Conservation (phyloP, 257 asterid species). For the Perilla frutescens region DNA sequence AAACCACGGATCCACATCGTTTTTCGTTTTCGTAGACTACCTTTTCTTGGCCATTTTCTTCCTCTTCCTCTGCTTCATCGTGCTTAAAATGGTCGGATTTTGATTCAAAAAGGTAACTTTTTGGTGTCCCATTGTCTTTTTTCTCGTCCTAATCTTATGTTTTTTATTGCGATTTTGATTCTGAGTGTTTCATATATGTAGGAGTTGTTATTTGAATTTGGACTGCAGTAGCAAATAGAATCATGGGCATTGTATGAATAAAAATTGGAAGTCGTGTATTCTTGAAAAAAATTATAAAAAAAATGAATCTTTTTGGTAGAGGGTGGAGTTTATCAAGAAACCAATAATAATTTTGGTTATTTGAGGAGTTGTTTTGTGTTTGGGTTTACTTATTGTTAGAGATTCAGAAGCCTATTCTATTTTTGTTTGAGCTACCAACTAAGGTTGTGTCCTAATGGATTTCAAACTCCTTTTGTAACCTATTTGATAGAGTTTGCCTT, state of each 20-base stretch:
- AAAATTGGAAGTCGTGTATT: not conserved
- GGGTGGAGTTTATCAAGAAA: not conserved
- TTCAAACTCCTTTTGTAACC: not conserved
- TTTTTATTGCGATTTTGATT: not conserved
- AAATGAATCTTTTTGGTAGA: not conserved
- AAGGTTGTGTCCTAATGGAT: not conserved
- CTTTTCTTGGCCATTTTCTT: constrained; percentile 70
- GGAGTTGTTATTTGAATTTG: not conserved
- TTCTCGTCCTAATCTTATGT: not conserved
- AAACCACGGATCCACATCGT: constrained; percentile 47
- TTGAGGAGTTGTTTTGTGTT: constrained; percentile 1
- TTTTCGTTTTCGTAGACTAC: constrained; percentile 56
- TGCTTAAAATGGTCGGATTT: constrained; percentile 61
- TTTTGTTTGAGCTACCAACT: constrained; percentile 12
- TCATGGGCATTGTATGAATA: not conserved
- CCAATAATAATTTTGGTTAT: constrained; percentile 22
- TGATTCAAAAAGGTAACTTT: constrained; percentile 49
- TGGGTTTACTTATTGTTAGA: not conserved
- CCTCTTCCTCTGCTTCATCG: constrained; percentile 64
- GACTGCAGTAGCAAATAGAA: not conserved
- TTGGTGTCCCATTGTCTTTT: constrained; percentile 6
- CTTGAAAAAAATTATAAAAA: not conserved
- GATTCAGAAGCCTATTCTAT: not conserved
- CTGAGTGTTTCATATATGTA: not conserved
- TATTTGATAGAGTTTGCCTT: constrained; percentile 1